These are phyloP conservation scores for Fremontodendron californicum DNA, from an alignment of 345 rosid species.

Conservation along the genomic window DNA sequence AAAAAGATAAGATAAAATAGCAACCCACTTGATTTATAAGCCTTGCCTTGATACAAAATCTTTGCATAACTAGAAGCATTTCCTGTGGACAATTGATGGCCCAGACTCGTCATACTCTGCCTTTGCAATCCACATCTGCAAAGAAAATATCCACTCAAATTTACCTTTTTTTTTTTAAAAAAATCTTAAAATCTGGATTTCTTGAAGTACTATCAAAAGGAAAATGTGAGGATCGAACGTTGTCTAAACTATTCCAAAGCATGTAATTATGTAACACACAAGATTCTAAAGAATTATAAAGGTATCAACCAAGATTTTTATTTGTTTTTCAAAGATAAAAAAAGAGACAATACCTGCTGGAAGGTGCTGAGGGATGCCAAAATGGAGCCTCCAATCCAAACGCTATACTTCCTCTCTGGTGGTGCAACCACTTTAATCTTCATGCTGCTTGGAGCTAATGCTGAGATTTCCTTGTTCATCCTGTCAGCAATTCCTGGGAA, in stretches of 20 bases:
- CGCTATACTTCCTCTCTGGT: constrained; percentile 25
- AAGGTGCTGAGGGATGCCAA: constrained; percentile 65
- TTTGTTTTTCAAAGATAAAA: not conserved
- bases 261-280: not conserved
- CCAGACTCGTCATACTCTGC: constrained; percentile 63
- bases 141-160: constrained; percentile 2
- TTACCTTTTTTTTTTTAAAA: not conserved
- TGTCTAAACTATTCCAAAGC: not conserved
- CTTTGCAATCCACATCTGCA: constrained; percentile 74
- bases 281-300: not conserved
- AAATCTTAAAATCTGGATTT: not conserved
- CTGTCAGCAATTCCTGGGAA: constrained; percentile 68
- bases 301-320: not conserved
- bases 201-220: not conserved
- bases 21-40: constrained; percentile 29
- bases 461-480: constrained; percentile 74
- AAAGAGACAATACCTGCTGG: constrained; percentile 43
- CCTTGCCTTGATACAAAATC: constrained; percentile 19
- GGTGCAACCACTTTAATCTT: constrained; percentile 20
- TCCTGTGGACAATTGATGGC: constrained; percentile 63
- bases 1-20: not conserved
- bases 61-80: constrained; percentile 46
- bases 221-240: no score
- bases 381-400: constrained; percentile 66
- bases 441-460: constrained; percentile 37